Evolutionary conservation across 257 asterid species (phyloP), one percentile per base, ranked within the genome.

Genomic region (Parsonsia alboflavescens): DNA sequence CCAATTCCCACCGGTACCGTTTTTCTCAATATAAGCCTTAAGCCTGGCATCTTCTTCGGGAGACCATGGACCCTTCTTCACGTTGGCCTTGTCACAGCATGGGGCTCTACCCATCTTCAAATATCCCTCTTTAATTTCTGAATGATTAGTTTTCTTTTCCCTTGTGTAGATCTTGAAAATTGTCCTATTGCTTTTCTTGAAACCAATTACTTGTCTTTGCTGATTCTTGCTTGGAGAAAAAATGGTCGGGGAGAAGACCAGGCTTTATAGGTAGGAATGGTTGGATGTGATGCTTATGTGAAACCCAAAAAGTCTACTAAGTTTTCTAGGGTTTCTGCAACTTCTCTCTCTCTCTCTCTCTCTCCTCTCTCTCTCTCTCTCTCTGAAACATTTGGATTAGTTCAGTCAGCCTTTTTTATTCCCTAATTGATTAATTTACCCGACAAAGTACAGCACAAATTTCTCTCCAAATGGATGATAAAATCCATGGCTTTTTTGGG

Each of bases 51-150:
- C 98, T 88, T 94, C 98, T 75, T 94, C 98, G 36, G 97, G 95
- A 17, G 97, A 84, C 98, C 98, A 94, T 36, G 98, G 98, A 19
- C 98, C 98, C 68, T 81, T 93, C 84, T 93, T 93, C 80, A 93
- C 98, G 52, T 86, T 91, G 13, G 88, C 89, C 89, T 93, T 93
- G 85, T 93, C 98, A 73, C 98, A 93, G 74, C 98, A 93, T 48
- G 98, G 98, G 16, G 97, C 97, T 90, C 98, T 89, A 49, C 98
- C 98, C 98, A 94, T 93, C 68, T 85, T 79, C 58, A 12, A 1
- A 3, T 50, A 3, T 52, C 22, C 22, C 22, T 46, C 4, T 16
- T 9, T 46, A 33, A 11, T 8, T 53, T 59, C 9, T 7, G 16
- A n/a, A n/a, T n/a, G n/a, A 21, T 26, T 17, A 2, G 39, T 52